These are phyloP conservation scores for Xylariaceae sp. DNA, from an alignment of 2,329 filamentous ascomycete genomes.

Conservation along the genomic window DNA sequence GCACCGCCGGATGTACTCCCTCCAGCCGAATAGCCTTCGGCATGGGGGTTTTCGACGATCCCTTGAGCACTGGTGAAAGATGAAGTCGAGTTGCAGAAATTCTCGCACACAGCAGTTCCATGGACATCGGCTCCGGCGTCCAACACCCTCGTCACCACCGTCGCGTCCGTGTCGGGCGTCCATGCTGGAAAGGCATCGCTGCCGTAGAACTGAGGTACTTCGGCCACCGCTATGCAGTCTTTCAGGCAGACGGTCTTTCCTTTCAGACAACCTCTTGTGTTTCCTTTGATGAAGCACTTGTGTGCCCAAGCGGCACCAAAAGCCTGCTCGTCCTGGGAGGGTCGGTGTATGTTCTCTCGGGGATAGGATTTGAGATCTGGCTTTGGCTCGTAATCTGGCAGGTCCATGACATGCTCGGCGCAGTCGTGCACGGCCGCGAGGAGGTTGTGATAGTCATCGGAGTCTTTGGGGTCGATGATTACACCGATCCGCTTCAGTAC, in stretches of 20 bases:
- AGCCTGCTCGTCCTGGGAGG: slow-evolving; percentile 35
- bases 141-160: slow-evolving; percentile 45
- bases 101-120: slow-evolving; percentile 50
- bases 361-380: slow-evolving; percentile 37
- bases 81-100: slow-evolving; percentile 45
- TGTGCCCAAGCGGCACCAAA: slow-evolving; percentile 49
- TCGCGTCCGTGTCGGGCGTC: slow-evolving; percentile 49
- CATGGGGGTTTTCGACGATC: slow-evolving; percentile 40
- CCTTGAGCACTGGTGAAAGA: slow-evolving; percentile 44
- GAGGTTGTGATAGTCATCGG: slow-evolving; percentile 1
- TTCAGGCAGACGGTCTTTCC: slow-evolving; percentile 48
- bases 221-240: slow-evolving; percentile 51
- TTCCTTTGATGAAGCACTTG: slow-evolving; percentile 40
- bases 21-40: slow-evolving; percentile 41
- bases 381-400: slow-evolving; percentile 39
- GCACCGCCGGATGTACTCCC: slow-evolving; percentile 46
- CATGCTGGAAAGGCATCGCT: slow-evolving; percentile 45
- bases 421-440: slow-evolving; percentile 1
- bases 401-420: not conserved
- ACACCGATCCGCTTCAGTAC: slow-evolving; percentile 1
- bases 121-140: slow-evolving; percentile 46
- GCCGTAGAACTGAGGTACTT: slow-evolving; percentile 48
- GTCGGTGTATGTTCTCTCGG: slow-evolving; percentile 38
- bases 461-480: slow-evolving; percentile 1
- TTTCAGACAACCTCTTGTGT: slow-evolving; percentile 19